These are phyloP conservation scores for Boletellus ananiceps DNA, from an alignment of 768 basidiomycete species.

Conservation along the genomic window DNA sequence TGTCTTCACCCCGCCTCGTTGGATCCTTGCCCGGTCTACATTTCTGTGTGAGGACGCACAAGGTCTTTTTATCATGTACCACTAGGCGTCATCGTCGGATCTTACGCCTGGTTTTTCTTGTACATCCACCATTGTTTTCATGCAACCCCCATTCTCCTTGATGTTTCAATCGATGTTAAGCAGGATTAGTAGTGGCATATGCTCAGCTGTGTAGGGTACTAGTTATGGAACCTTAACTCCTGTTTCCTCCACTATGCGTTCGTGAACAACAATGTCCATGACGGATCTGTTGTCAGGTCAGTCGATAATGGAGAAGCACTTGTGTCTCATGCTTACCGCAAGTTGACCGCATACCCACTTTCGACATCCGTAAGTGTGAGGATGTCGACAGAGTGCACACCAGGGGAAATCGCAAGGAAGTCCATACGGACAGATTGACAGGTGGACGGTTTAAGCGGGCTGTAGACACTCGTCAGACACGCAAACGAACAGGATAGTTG, in stretches of 20 bases:
- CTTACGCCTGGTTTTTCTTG: conserved; percentile 15
- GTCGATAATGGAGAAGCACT: background rate
- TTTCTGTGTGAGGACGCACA: conserved; percentile 7
- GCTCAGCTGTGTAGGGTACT: conserved; percentile 12
- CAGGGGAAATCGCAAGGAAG: conserved; percentile 75
- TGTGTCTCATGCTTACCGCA: conserved; percentile 46
- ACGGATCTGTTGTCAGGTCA: conserved; percentile 49
- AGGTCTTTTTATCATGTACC: conserved; percentile 16
- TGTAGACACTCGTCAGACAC: conserved; percentile 27
- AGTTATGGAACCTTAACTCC: conserved; percentile 8
- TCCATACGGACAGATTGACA: conserved; percentile 87
- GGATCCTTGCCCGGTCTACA: conserved; percentile 1
- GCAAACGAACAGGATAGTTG: background rate
- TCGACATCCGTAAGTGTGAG: conserved; percentile 74
- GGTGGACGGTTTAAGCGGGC: conserved; percentile 73
- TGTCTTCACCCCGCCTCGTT: background rate
- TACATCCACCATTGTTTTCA: conserved; percentile 19
- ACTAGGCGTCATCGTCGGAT: conserved; percentile 14
- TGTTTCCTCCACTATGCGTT: conserved; percentile 26
- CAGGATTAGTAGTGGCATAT: conserved; percentile 5
- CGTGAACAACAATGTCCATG: conserved; percentile 71
- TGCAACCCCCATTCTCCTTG: conserved; percentile 6
- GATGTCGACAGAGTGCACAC: conserved; percentile 71
- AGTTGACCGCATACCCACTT: conserved; percentile 64
- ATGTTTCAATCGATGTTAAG: conserved; percentile 1